Conservation (phyloP, 1,284 basidiomycete genomes). For the Melampsora medusae region DNA sequence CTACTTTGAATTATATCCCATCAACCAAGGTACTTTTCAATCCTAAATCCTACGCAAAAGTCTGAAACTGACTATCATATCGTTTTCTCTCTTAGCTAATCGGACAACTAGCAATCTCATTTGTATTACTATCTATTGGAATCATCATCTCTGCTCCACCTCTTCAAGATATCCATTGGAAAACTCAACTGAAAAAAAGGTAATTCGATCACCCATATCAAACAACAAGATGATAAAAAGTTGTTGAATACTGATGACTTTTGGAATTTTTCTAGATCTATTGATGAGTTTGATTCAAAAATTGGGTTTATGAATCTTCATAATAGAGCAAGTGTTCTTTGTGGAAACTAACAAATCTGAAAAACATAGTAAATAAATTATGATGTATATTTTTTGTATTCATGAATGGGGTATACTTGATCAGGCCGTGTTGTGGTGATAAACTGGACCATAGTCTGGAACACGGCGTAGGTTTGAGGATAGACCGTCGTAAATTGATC, state of each 20-base stretch:
- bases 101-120: neutral
- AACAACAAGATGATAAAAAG: neutral
- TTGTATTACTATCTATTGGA: neutral
- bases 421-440: too few relatives aligned
- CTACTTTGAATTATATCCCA: neutral
- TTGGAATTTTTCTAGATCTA: neutral
- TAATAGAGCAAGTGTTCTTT: neutral
- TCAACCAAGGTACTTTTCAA: neutral
- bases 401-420: too few relatives aligned
- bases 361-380: neutral
- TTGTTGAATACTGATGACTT: neutral
- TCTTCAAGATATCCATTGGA: neutral
- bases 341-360: neutral
- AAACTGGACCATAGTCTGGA: too few relatives aligned
- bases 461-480: too few relatives aligned
- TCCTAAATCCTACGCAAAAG: neutral
- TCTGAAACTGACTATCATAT: neutral
- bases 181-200: conserved; percentile 1
- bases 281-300: conserved; percentile 5
- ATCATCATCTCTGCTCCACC: neutral
- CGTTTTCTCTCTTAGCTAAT: neutral
- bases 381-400: too few relatives aligned
- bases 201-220: neutral
- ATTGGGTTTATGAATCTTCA: neutral
- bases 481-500: too few relatives aligned